Conservation (phyloP, 2,329 filamentous ascomycete species). For the Ceratocystis colombiana region DNA sequence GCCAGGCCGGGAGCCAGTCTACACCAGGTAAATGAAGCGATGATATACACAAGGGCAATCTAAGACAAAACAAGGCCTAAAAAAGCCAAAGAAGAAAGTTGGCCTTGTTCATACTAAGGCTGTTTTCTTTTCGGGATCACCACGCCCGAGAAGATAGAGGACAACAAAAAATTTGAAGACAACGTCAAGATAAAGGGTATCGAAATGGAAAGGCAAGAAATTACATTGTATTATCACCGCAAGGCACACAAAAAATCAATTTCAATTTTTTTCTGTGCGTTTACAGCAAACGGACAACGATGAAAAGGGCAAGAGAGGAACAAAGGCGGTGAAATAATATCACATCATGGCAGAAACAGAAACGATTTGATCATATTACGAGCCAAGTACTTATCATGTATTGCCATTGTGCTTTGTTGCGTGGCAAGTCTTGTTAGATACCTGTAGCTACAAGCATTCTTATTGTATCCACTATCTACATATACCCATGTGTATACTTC, state of each 20-base stretch:
- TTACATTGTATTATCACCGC: too few relatives aligned
- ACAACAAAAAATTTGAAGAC: too few relatives aligned
- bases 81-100: background rate
- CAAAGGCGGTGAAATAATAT: constrained; percentile 2
- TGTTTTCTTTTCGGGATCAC: background rate
- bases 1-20: background rate
- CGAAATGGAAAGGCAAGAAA: too few relatives aligned
- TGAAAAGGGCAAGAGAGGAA: background rate
- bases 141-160: background rate
- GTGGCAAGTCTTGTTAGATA: background rate
- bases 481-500: background rate
- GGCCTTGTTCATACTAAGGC: background rate
- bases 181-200: too few relatives aligned
- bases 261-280: background rate
- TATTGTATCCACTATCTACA: background rate
- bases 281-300: background rate
- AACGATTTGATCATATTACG: background rate
- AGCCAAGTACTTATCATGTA: background rate
- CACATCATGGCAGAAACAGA: background rate
- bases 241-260: background rate
- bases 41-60: too few relatives aligned
- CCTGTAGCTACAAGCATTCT: background rate
- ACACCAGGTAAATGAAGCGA: background rate
- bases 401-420: background rate
- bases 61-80: background rate